Evolutionary conservation across 768 basidiomycete species (phyloP), one percentile per base, ranked within the genome.

Genomic region (Mycena sanguinolenta): DNA sequence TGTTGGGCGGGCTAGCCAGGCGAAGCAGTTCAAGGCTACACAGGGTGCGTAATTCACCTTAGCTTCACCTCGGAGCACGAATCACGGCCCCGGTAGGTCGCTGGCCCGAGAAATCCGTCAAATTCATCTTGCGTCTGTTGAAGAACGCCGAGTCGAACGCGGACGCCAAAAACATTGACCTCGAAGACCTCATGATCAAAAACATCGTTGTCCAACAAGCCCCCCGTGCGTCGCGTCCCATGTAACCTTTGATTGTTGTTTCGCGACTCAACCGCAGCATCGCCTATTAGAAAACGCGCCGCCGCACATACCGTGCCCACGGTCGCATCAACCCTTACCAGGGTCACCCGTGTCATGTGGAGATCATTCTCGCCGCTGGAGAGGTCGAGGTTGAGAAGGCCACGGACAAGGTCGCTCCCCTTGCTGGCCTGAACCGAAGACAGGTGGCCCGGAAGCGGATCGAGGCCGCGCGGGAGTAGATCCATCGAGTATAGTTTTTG

Each of bases 61-160:
- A 38, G 21, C 25, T 39, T 54, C 13, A 39, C 54, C 52, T n/a
- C 27, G 1, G n/a, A n/a, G 44, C 9, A 46, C 44, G 21, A 19
- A 46, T 67, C 28, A 62, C 42, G 69, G 65, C n/a, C n/a, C n/a
- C 62, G 49, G 12, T 75, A 98, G 97, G 98, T 91, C 97, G 98
- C 80, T 99, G 98, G 98, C 98, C 98, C 80, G 97, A 95, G 87
- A 99, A 99, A 86, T 98, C 96, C 59, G 91, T 98, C 84, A 93
- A 93, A 82, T 97, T 96, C 89, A 92, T 99, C 80, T 88, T 92
- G 72, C 91, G 95, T 75, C 90, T 99, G 63, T 84, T 99, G 80
- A 99, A 99, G 90, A 99, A 99, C 83, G 98, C 98, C 50, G 97
- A 99, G 83, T 92, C 98, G 75, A 99, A 99, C 82, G 98, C 98